Conservation (phyloP, 202 grass and related monocot species). For the Brachypodium distachyon region DNA sequence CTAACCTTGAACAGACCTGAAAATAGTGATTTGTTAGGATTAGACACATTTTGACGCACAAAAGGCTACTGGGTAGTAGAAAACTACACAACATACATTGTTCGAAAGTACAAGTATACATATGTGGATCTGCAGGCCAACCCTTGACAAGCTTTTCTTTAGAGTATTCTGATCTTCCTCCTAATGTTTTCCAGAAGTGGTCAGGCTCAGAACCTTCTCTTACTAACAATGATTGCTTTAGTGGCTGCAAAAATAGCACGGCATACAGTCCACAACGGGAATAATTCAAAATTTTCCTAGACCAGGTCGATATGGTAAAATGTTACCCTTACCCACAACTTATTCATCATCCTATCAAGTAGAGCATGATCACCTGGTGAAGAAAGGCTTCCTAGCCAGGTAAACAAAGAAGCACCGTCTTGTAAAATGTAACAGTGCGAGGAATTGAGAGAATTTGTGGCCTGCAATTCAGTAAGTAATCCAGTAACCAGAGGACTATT, state of each 20-base stretch:
- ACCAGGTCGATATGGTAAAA: background rate
- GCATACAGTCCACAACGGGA: conserved; percentile 11
- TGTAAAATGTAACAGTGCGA: conserved; percentile 84
- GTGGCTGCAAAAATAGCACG: conserved; percentile 37
- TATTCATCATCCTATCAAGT: conserved; percentile 58
- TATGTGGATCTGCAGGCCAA: conserved; percentile 45
- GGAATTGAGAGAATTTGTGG: conserved; percentile 64
- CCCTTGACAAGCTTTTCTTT: conserved; percentile 47
- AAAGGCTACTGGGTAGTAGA: conserved; percentile 19
- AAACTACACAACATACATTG: conserved; percentile 36
- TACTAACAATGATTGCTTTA: conserved; percentile 59
- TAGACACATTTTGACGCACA: background rate
- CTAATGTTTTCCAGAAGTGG: conserved; percentile 59
- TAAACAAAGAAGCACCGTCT: conserved; percentile 43
- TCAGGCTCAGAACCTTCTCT: conserved; percentile 74
- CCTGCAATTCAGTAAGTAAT: conserved; percentile 44
- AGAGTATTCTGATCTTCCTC: conserved; percentile 59
- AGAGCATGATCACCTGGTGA: conserved; percentile 51
- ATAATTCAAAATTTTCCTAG: background rate
- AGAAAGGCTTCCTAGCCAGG: conserved; percentile 70
- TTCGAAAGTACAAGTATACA: conserved; percentile 48
- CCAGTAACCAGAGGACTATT: background rate
- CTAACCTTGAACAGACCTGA: conserved; percentile 53
- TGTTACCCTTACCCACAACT: conserved; percentile 55
- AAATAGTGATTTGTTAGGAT: conserved; percentile 23